phyloP scores from a whole-genome alignment of 371 early-diverging fungal species.

The Dichotomocladium elegans region DNA sequence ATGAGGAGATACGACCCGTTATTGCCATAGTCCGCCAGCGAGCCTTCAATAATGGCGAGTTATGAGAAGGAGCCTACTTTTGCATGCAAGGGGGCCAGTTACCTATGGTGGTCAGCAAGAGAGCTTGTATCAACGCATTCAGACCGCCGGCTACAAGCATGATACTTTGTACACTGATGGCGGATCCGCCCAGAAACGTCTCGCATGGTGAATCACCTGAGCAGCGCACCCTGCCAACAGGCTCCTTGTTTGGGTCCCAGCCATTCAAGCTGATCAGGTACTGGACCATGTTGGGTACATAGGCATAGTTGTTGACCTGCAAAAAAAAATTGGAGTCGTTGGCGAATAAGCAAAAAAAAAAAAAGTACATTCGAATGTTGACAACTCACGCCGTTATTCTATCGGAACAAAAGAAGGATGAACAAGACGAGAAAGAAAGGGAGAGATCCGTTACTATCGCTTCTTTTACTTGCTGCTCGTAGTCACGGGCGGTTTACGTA shows the following conservation, averaged over 20 bases:
- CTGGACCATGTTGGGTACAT: conserved; percentile 21
- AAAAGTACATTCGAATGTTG: too few relatives aligned
- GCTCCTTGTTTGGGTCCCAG: conserved; percentile 8
- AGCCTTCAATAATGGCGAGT: conserved; percentile 3
- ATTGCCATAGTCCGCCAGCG: conserved; percentile 27
- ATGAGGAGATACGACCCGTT: conserved; percentile 12
- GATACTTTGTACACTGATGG: conserved; percentile 10
- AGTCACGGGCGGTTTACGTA: too few relatives aligned
- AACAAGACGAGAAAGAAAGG: too few relatives aligned
- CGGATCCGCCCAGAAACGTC: background rate
- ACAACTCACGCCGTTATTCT: too few relatives aligned
- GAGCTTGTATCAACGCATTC: conserved; percentile 16
- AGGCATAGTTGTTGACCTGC: conserved; percentile 25
- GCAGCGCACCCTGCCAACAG: conserved; percentile 1
- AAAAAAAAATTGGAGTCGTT: background rate
- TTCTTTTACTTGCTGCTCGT: too few relatives aligned
- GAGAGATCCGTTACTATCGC: too few relatives aligned
- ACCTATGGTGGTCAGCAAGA: conserved; percentile 20
- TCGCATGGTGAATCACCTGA: background rate
- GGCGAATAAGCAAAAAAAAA: too few relatives aligned
- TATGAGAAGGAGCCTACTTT: background rate
- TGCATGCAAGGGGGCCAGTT: background rate
- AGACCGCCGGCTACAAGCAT: conserved; percentile 10
- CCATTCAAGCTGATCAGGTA: conserved; percentile 9
- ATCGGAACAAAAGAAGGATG: too few relatives aligned